Conservation (phyloP, 345 rosid genomes). For the Rhodamnia rubescens region DNA sequence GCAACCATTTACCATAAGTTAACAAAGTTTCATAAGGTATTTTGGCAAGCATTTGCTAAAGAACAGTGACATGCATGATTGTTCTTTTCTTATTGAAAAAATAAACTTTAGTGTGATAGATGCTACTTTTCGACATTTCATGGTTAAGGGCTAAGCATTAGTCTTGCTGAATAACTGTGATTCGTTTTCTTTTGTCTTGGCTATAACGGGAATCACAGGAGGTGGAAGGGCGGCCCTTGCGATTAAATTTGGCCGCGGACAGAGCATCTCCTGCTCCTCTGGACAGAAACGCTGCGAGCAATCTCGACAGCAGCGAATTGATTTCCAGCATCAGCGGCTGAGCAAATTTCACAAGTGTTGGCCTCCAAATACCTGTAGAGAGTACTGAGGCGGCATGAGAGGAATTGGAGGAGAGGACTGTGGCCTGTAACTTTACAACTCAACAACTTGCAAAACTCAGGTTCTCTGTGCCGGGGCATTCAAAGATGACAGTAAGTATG, state of each 20-base stretch:
- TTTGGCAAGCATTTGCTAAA: neutral
- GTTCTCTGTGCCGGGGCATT: neutral
- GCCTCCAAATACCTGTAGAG: neutral
- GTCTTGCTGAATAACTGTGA: neutral
- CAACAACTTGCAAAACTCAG: neutral
- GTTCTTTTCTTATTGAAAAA: neutral
- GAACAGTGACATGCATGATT: neutral
- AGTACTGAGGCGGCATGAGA: neutral
- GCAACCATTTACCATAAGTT: neutral
- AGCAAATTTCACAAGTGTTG: neutral
- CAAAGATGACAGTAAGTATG: neutral
- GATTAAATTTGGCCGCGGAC: constrained; percentile 57
- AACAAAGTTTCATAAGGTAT: neutral
- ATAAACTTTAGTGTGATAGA: neutral
- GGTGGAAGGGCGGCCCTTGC: constrained; percentile 78
- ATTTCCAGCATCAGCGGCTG: constrained; percentile 34
- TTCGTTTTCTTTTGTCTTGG: neutral
- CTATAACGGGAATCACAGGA: constrained; percentile 40
- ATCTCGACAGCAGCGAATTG: constrained; percentile 35
- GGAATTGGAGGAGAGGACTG: neutral
- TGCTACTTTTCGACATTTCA: neutral
- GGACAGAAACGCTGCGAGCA: constrained; percentile 12
- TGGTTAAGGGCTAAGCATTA: neutral
- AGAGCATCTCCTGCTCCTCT: constrained; percentile 25
- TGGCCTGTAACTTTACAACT: neutral